A percentile compares a stretch with the other conserved stretches of the same genome.
Conservation (phyloP, 2,329 filamentous ascomycete genomes). For the Hysterium pulicare region DNA sequence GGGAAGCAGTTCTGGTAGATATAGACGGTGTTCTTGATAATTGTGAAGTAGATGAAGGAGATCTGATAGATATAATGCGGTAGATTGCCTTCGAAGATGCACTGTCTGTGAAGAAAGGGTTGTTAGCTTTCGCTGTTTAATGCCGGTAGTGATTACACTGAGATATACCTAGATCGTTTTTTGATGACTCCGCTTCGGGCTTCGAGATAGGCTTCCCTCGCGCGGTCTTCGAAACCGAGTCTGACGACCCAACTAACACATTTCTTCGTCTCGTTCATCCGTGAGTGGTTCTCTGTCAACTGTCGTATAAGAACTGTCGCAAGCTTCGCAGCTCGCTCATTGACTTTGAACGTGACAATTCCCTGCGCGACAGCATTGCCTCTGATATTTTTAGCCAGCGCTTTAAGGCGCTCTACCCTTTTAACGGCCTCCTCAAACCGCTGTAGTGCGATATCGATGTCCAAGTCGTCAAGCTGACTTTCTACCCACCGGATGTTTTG, state of each 20-base stretch:
- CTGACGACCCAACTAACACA: slow-evolving; percentile 82
- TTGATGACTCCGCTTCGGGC: slow-evolving; percentile 75
- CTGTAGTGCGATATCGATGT: slow-evolving; percentile 92
- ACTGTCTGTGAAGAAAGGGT: slow-evolving; percentile 64
- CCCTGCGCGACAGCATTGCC: slow-evolving; percentile 85
- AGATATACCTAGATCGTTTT: slow-evolving; percentile 71
- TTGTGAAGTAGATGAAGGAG: slow-evolving; percentile 91
- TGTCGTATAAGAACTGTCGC: slow-evolving; percentile 74
- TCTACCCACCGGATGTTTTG: slow-evolving; percentile 96
- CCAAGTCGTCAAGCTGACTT: slow-evolving; percentile 88
- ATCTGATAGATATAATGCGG: slow-evolving; percentile 92
- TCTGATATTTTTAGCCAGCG: slow-evolving; percentile 74
- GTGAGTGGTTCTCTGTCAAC: slow-evolving; percentile 72
- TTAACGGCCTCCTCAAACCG: slow-evolving; percentile 80
- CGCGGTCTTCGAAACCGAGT: slow-evolving; percentile 85
- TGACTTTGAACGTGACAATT: slow-evolving; percentile 87
- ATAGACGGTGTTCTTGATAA: slow-evolving; percentile 88
- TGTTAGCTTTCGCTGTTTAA: no score
- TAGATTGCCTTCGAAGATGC: slow-evolving; percentile 91
- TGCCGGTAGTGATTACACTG: no score
- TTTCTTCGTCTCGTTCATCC: slow-evolving; percentile 71
- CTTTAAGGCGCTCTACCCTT: slow-evolving; percentile 79
- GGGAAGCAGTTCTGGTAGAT: slow-evolving; percentile 81
- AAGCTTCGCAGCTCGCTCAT: slow-evolving; percentile 75
- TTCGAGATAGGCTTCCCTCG: slow-evolving; percentile 79